phyloP scores from a whole-genome alignment of 192 early-diverging fungal genomes.

The Chytriomyces hyalinus region DNA sequence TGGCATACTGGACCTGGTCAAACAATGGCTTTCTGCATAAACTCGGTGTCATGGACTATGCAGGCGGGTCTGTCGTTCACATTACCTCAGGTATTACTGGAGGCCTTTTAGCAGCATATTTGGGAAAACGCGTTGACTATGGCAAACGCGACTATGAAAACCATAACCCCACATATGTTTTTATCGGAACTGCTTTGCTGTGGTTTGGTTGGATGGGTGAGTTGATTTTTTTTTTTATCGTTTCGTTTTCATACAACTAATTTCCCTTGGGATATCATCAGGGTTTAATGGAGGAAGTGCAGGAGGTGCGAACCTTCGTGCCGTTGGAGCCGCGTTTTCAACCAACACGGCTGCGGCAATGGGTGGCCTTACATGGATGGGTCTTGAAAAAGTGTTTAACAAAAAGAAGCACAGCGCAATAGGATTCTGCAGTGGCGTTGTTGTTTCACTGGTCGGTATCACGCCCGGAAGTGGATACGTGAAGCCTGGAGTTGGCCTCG shows the following conservation, averaged over 20 bases:
- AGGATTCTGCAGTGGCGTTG: conserved; percentile 87
- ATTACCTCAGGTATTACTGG: conserved; percentile 81
- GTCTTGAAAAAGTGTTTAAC: conserved; percentile 71
- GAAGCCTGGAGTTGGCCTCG: conserved; percentile 70
- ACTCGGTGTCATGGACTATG: conserved; percentile 73
- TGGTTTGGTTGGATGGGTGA: conserved; percentile 91
- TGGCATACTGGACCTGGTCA: conserved; percentile 96
- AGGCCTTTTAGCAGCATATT: conserved; percentile 78
- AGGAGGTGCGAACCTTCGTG: conserved; percentile 69
- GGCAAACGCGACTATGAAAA: conserved; percentile 73
- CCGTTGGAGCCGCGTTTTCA: conserved; percentile 74
- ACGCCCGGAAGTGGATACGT: conserved; percentile 86
- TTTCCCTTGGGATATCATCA: neutral
- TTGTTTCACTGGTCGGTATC: conserved; percentile 86
- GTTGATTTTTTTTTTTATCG: neutral
- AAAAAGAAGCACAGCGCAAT: conserved; percentile 75
- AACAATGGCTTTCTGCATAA: conserved; percentile 77
- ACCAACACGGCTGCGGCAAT: conserved; percentile 77
- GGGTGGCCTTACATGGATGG: conserved; percentile 76
- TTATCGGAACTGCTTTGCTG: conserved; percentile 79
- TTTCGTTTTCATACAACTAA: neutral
- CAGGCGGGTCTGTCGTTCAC: conserved; percentile 84
- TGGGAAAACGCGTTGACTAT: conserved; percentile 77
- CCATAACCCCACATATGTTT: conserved; percentile 82
- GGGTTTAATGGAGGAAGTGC: conserved; percentile 87